Evolutionary conservation across 495 filamentous ascomycete genomes (phyloP), one percentile per base, ranked within the genome.

Genomic region (Annulohypoxylon maeteangense): DNA sequence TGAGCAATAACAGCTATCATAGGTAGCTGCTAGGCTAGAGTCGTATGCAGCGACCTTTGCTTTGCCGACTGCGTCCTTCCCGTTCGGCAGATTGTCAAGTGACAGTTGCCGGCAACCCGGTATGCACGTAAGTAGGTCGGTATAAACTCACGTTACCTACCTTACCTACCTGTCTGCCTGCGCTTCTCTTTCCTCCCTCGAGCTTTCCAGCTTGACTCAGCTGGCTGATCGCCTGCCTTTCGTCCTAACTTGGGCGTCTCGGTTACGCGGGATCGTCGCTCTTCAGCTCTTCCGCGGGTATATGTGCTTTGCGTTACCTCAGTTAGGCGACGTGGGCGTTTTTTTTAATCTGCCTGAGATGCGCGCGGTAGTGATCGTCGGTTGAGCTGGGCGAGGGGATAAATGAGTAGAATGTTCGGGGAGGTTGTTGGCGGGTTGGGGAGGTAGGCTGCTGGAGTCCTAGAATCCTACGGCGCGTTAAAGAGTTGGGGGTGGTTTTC

Each of bases 31-130:
- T 40, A 12, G 18, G 12, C n/a, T 44, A 69, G 54, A 44, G 61
- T 64, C 40, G 61, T 36, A 65, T 59, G 60, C 55, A 62, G 48
- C 16, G 53, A 25, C 47, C 60, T 14, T 40, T 16, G 42, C 59
- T 48, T 51, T 68, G 22, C 58, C 66, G 59, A 63, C 11, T 63
- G 42, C 66, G n/a, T 62, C 66, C 59, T 68, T 68, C 59, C 66
- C 56, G 59, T 63, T 68, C 66, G 66, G 66, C 66, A 68, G 57
- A 68, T 68, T 36, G 38, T 10, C 47, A 27, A 25, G 22, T 16
- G 48, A 40, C 56, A 55, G 65, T 59, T 47, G 65, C 65, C 57
- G 65, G 65, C 40, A 58, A 68, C 66, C 66, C 38, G 66, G 59
- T 57, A 57, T 7, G 12, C 27, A 6, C n/a, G n/a, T n/a, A n/a